These are phyloP conservation scores for Balansia obtecta DNA, from an alignment of 2,329 filamentous ascomycete genomes.

Conservation along the genomic window DNA sequence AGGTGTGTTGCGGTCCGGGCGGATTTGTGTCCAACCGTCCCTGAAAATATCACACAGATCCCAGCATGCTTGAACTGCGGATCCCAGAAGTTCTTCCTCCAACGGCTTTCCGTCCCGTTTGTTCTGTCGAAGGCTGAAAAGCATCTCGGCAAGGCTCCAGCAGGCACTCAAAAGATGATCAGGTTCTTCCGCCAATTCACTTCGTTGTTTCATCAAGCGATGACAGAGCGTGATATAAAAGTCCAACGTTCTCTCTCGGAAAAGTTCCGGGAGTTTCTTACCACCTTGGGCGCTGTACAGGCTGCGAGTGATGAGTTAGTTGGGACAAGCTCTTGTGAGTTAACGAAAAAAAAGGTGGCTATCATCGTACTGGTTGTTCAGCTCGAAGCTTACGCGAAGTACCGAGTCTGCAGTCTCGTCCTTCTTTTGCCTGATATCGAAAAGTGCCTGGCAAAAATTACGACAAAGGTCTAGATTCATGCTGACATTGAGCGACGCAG, in stretches of 20 bases:
- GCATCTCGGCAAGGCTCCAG: constrained; percentile 84
- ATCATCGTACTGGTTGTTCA: constrained; percentile 68
- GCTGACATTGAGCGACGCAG: constrained; percentile 52
- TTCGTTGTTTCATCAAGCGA: constrained; percentile 88
- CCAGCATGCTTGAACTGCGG: constrained; percentile 88
- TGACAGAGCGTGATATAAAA: constrained; percentile 93
- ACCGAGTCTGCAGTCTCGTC: constrained; percentile 78
- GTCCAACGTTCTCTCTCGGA: constrained; percentile 79
- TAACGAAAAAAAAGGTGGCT: background rate
- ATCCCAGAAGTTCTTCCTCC: constrained; percentile 76
- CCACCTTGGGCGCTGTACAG: constrained; percentile 82
- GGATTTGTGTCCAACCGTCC: constrained; percentile 80
- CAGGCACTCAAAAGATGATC: constrained; percentile 76
- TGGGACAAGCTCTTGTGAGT: background rate
- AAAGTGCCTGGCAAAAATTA: constrained; percentile 84
- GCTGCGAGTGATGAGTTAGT: constrained; percentile 20
- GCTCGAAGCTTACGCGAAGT: constrained; percentile 81
- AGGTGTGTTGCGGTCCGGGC: constrained; percentile 76
- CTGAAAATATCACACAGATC: constrained; percentile 88
- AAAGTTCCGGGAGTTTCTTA: constrained; percentile 68
- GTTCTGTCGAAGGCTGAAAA: constrained; percentile 81
- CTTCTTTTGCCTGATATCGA: constrained; percentile 68
- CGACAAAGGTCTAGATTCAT: constrained; percentile 77
- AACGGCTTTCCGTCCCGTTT: constrained; percentile 57
- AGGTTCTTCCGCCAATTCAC: constrained; percentile 65